These are phyloP conservation scores for Stropharia rugosoannulata DNA, from an alignment of 768 basidiomycete genomes.

Conservation along the genomic window DNA sequence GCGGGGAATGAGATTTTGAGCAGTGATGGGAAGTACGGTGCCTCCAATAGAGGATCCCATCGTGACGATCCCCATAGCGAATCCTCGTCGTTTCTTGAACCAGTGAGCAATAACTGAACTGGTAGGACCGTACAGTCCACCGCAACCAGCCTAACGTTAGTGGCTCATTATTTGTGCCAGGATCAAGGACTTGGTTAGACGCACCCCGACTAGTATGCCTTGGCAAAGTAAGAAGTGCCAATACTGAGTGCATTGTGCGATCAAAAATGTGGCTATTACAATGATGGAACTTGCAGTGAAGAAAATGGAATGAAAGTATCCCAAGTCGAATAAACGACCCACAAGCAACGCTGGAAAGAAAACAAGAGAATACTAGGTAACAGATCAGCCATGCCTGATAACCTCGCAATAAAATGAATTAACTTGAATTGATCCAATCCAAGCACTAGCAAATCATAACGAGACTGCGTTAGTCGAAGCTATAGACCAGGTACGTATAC, in stretches of 20 bases:
- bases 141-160: conserved; percentile 40
- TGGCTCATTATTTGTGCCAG: background rate
- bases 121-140: conserved; percentile 63
- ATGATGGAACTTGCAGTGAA: conserved; percentile 47
- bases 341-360: conserved; percentile 62
- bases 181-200: conserved; percentile 15
- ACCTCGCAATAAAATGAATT: background rate
- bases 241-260: conserved; percentile 67
- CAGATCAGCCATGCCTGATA: background rate
- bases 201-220: conserved; percentile 63
- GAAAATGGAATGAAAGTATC: conserved; percentile 56
- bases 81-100: conserved; percentile 60
- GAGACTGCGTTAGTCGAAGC: too few relatives aligned
- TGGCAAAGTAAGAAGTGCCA: conserved; percentile 83
- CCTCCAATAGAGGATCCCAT: conserved; percentile 71
- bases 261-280: conserved; percentile 58
- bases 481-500: conserved; percentile 13
- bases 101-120: conserved; percentile 66
- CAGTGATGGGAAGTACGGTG: conserved; percentile 61
- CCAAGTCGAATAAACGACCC: conserved; percentile 74
- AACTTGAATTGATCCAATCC: conserved; percentile 81
- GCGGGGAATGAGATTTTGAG: conserved; percentile 50
- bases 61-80: conserved; percentile 65
- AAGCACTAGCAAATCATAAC: conserved; percentile 45
- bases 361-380: conserved; percentile 54